Evolutionary conservation across 345 rosid species (phyloP).

Genomic region (Lepidium aucheri): DNA sequence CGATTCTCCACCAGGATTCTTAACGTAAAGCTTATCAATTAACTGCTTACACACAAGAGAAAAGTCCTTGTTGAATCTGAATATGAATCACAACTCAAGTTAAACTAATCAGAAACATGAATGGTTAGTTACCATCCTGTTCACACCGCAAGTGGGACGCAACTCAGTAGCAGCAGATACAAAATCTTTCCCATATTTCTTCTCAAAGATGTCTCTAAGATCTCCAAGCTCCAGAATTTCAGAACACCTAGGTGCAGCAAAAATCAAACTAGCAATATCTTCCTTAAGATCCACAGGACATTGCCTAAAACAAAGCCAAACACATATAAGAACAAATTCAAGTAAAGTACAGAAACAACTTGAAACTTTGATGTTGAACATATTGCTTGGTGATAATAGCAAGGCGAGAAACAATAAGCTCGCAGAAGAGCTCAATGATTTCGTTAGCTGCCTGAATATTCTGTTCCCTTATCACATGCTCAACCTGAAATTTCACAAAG

Average conservation of each 20-base stretch:
- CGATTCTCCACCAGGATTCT: slow-evolving; percentile 63
- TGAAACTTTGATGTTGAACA: background rate
- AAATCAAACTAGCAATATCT: slow-evolving; percentile 82
- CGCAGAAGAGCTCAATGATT: slow-evolving; percentile 90
- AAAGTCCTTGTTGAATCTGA: no score
- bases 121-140: background rate
- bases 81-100: no score
- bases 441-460: slow-evolving; percentile 86
- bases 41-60: no score
- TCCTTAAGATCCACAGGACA: slow-evolving; percentile 91
- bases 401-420: slow-evolving; percentile 70
- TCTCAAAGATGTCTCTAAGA: slow-evolving; percentile 54
- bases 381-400: slow-evolving; percentile 66
- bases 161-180: slow-evolving; percentile 81
- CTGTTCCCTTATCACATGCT: slow-evolving; percentile 90
- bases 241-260: slow-evolving; percentile 35
- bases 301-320: slow-evolving; percentile 39
- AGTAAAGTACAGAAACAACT: background rate
- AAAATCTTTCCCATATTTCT: slow-evolving; percentile 85
- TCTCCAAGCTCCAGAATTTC: slow-evolving; percentile 19
- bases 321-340: background rate
- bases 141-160: slow-evolving; percentile 36
- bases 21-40: slow-evolving; percentile 79
- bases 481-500: slow-evolving; percentile 38
- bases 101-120: no score